phyloP scores from a whole-genome alignment of 176 grass and related monocot genomes.

The Oryza australiensis region DNA sequence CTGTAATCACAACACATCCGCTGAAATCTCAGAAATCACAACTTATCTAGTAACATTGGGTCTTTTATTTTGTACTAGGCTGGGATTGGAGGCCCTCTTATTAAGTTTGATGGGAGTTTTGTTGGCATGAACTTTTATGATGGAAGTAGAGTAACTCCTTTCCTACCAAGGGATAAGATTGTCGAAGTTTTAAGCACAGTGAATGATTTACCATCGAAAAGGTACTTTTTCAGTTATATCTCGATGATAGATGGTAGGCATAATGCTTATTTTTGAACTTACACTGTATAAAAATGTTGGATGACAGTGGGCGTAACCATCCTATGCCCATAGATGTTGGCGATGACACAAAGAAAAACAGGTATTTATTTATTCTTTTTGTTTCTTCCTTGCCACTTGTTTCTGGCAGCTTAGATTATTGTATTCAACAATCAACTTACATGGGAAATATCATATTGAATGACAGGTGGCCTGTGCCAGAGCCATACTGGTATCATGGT shows the following conservation, averaged over 20 bases:
- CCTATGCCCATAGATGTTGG: background rate
- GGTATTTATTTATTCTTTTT: background rate
- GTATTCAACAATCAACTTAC: too few species aligned
- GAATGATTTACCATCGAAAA: background rate
- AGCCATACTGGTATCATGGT: too few species aligned
- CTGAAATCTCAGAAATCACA: background rate
- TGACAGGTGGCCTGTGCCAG: too few species aligned
- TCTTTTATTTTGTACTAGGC: background rate
- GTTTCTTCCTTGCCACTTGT: background rate
- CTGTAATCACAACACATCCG: background rate
- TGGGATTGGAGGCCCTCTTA: conserved; percentile 26
- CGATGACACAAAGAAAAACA: background rate
- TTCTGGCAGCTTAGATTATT: too few species aligned
- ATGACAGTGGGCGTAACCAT: background rate
- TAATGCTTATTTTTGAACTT: background rate
- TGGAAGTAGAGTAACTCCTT: conserved; percentile 1
- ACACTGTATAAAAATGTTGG: background rate
- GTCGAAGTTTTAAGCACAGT: background rate
- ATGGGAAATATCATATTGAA: too few species aligned
- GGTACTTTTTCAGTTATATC: background rate
- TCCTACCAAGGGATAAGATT: conserved; percentile 12
- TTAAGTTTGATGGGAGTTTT: conserved; percentile 22
- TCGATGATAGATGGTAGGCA: background rate
- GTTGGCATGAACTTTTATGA: conserved; percentile 36
- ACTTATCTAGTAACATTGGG: background rate